Evolutionary conservation across 169 alveolate genomes (phyloP), one percentile per base, ranked within the genome.

Genomic region (Eimeria sp.): DNA sequence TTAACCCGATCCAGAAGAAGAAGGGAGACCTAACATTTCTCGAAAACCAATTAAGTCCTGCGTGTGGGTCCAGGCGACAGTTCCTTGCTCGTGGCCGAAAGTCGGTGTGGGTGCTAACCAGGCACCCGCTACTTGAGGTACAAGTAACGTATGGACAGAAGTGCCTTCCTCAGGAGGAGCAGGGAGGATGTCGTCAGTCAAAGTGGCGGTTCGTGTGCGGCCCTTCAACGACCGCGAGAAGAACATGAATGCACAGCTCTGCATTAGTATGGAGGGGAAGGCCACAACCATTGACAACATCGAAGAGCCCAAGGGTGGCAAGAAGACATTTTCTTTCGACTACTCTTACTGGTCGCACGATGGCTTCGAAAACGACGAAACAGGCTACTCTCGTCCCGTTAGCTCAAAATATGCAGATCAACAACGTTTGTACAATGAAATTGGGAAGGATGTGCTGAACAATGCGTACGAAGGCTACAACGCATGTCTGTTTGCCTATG

Each of bases 401-500:
- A 85, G 78, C 37, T 13, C 96, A 18, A 91, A 90, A 64, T 98
- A 98, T 85, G 98, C 98, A 16, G 99, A 98, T 88, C 98, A 98
- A 89, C 95, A 93, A 83, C 77, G 83, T n/a, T 99, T 98, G 13
- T 99, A 97, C 95, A 91, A 98, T n/a, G 98, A 97, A 20, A 97
- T 98, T 20, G 99, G 99, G 40, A 85, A 96, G 85, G 97, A 97
- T 68, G 98, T 99, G 62, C 97, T 98, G 68, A 98, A 98, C 90
- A 98, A 98, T 91, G 99, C 99, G 23, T 99, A 99, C 99, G 98
- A 98, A 72, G 99, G 99, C 58, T 99, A 98, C 96, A 99, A 99
- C 96, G 99, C 99, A 89, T 98, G 99, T 90, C 97, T 98, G 52
- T 99, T 99, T 95, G 99, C 99, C 16, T 99, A 99, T 66, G 97